A percentile compares a stretch with the other conserved stretches of the same genome.
phyloP scores from a whole-genome alignment of 257 asterid genomes.

The Rubia yunnanensis region DNA sequence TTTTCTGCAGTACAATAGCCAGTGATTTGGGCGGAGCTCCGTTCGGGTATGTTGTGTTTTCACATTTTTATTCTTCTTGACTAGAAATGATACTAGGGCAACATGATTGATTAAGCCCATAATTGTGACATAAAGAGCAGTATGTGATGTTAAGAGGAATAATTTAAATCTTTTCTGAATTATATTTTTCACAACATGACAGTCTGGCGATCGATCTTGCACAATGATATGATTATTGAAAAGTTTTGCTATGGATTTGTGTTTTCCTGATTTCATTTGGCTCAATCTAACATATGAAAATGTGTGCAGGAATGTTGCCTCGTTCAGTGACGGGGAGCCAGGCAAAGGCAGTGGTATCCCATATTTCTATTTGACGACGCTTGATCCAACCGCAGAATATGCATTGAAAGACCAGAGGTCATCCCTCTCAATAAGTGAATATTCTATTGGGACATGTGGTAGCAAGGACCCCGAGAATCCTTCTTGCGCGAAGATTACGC shows the following conservation, averaged over 20 bases:
- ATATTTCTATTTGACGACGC: slow-evolving; percentile 74
- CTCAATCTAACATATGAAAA: neutral
- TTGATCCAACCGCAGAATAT: slow-evolving; percentile 78
- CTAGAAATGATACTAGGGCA: neutral
- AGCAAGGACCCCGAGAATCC: slow-evolving; percentile 74
- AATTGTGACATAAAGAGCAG: neutral
- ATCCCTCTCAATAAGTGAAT: slow-evolving; percentile 71
- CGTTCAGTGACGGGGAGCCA: slow-evolving; percentile 80
- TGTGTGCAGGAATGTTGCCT: slow-evolving; percentile 67
- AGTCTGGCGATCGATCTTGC: neutral
- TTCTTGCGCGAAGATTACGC: slow-evolving; percentile 69
- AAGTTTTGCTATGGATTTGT: neutral
- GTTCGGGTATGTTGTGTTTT: slow-evolving; percentile 55
- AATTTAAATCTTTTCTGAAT: neutral
- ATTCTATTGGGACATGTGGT: slow-evolving; percentile 66
- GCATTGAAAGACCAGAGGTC: slow-evolving; percentile 67
- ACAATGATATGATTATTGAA: neutral
- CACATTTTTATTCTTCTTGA: neutral
- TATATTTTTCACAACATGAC: neutral
- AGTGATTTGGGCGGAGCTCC: slow-evolving; percentile 83
- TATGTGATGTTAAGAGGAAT: neutral
- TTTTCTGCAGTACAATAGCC: slow-evolving; percentile 67
- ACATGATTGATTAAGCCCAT: neutral
- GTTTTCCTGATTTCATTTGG: neutral
- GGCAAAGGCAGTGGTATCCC: slow-evolving; percentile 68